phyloP scores from a whole-genome alignment of 805 yeast species.

The Yarrowia osloensis region DNA sequence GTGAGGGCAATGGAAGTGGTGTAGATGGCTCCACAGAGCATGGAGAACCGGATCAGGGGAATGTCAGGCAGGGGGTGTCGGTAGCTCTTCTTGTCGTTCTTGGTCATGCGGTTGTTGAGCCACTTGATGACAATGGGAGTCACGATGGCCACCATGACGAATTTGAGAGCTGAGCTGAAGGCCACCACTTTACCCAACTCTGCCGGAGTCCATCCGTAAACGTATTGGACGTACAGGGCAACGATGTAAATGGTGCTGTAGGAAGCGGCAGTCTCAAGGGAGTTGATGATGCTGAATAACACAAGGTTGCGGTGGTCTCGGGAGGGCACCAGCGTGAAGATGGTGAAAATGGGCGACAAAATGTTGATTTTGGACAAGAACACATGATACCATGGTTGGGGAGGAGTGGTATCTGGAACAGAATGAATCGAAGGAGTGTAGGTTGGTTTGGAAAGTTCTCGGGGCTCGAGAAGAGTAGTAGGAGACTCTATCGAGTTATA shows the following conservation, averaged over 20 bases:
- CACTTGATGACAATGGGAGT: slow-evolving; percentile 10
- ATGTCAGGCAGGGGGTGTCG: not conserved
- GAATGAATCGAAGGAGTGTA: slow-evolving; percentile 1
- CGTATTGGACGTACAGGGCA: slow-evolving; percentile 18
- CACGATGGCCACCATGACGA: not conserved
- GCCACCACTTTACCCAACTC: slow-evolving; percentile 21
- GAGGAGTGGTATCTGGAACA: not conserved
- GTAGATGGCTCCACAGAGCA: slow-evolving; percentile 12
- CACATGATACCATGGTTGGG: not conserved
- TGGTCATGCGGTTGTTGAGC: not conserved
- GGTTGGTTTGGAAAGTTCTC: not conserved
- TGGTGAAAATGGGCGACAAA: not conserved
- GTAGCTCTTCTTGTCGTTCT: not conserved
- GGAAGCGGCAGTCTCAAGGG: slow-evolving; percentile 14
- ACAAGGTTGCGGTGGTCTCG: slow-evolving; percentile 3
- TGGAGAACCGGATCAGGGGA: slow-evolving; percentile 15
- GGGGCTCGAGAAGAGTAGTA: not conserved
- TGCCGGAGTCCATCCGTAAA: slow-evolving; percentile 23
- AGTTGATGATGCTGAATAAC: slow-evolving; percentile 19
- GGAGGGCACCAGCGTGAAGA: not conserved
- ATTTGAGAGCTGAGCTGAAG: not conserved
- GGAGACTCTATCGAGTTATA: not conserved
- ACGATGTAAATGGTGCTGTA: slow-evolving; percentile 27
- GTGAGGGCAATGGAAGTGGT: not conserved
- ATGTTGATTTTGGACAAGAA: slow-evolving; percentile 6